Evolutionary conservation across 23 red algal species (phyloP), one percentile per base, ranked within the genome.

Genomic region (Cyanidiococcus yangmingshanensis): DNA sequence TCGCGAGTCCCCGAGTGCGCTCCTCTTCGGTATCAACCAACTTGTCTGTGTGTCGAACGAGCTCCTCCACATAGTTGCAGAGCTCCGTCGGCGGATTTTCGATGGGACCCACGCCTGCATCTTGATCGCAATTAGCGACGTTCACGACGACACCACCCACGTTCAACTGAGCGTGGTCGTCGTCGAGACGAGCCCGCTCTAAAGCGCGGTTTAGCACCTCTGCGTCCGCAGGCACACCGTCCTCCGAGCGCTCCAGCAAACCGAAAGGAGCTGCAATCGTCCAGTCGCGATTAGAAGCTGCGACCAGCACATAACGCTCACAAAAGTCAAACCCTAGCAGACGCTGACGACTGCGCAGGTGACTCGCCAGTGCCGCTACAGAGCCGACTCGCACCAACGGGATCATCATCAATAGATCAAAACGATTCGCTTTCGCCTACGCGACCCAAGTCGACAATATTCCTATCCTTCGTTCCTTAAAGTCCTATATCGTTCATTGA

Each of bases 1-100:
- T 35, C 7, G 63, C 63, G 63, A 71, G 21, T 25, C 63, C 63
- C 7, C 27, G 63, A 29, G 63, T 29, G 63, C 63, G 63, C 32
- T 71, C 63, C 27, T 71, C 63, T 17, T 71, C 63, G 63, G 63
- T 71, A 35, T 71, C 63, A 2, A 71, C 63, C 12, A 7, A 7
- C 7, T 71, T 25, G 7, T 32, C 63, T 29, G 7, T 2, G 63
- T 29, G 3, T 7, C 63, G n/a, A 3, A 30, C 63, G n/a, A 71
- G 32, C 63, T 12, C 63, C 27, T 71, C 63, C n/a, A 71, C 63
- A 35, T 71, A 71, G 3, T 71, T 7, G 7, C 12, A 2, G 7
- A 71, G 63, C n/a, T 7, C n/a, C 63, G 63, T 12, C 7, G 63
- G 63, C 7, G 63, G 63, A 25, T 30, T 35, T 7, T 12, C 12